These are phyloP conservation scores for Globisporangium spiculum DNA, from an alignment of 352 stramenopile species.

Conservation along the genomic window DNA sequence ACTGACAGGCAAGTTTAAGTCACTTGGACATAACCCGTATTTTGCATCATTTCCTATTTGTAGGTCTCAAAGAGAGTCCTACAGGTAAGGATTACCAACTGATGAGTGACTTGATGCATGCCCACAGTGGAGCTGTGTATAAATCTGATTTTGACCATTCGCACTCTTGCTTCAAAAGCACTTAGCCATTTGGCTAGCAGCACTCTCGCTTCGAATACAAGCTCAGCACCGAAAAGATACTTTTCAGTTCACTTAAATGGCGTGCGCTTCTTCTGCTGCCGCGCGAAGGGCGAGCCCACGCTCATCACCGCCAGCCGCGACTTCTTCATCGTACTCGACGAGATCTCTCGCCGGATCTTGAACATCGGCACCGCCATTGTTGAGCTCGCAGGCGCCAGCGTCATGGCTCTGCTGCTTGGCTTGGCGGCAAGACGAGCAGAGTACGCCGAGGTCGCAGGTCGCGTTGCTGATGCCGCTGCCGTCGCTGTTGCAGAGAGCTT, in stretches of 20 bases:
- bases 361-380: slow-evolving; percentile 21
- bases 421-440: slow-evolving; percentile 14
- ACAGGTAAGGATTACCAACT: slow-evolving; percentile 72
- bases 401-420: slow-evolving; percentile 15
- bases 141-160: too few relatives aligned
- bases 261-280: slow-evolving; percentile 27
- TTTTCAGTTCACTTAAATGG: slow-evolving; percentile 23
- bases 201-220: too few relatives aligned
- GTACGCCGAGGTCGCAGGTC: slow-evolving; percentile 1
- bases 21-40: slow-evolving; percentile 78
- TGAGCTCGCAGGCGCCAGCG: slow-evolving; percentile 7
- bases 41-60: slow-evolving; percentile 85
- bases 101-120: slow-evolving; percentile 2
- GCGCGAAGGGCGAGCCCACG: slow-evolving; percentile 11
- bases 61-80: slow-evolving; percentile 54
- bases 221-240: background rate
- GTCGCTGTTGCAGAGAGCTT: background rate
- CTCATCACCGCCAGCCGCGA: slow-evolving; percentile 19
- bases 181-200: too few relatives aligned
- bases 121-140: too few relatives aligned
- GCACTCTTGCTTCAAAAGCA: too few relatives aligned
- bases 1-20: slow-evolving; percentile 72
- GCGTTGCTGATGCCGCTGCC: background rate
- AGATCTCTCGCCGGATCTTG: slow-evolving; percentile 50
- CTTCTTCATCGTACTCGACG: slow-evolving; percentile 57